A percentile compares a stretch with the other conserved stretches of the same genome.
These are phyloP conservation scores for Mycena alexandri DNA, from an alignment of 768 basidiomycete species.

Conservation along the genomic window DNA sequence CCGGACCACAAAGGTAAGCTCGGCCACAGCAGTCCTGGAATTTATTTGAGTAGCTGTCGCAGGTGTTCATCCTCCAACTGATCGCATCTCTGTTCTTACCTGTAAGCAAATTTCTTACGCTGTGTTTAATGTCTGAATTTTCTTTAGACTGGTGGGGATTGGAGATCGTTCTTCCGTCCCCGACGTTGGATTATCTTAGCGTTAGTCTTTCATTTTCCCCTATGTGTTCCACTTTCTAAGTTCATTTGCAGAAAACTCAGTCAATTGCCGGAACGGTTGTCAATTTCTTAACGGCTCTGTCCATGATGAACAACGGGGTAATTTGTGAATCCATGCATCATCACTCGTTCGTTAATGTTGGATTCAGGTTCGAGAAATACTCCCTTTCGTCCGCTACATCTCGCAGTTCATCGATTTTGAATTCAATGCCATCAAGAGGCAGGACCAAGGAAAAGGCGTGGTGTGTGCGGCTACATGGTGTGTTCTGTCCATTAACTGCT, in stretches of 20 bases:
- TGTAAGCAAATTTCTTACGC: constrained; percentile 61
- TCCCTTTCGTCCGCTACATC: constrained; percentile 86
- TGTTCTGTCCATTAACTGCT: constrained; percentile 33
- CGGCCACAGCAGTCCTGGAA: constrained; percentile 14
- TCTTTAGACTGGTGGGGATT: constrained; percentile 90
- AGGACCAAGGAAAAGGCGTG: constrained; percentile 81
- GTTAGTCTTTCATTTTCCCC: constrained; percentile 51
- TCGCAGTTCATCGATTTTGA: constrained; percentile 84
- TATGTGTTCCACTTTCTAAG: constrained; percentile 3
- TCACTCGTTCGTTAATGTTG: no score
- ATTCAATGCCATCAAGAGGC: constrained; percentile 70
- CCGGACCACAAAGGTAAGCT: constrained; percentile 74
- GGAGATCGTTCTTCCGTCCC: constrained; percentile 81
- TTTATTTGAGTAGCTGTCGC: constrained; percentile 6
- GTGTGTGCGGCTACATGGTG: constrained; percentile 93
- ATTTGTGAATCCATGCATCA: no score
- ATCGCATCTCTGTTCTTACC: constrained; percentile 83
- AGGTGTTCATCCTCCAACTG: constrained; percentile 79
- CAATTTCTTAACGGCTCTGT: constrained; percentile 81
- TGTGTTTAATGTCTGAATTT: constrained; percentile 11
- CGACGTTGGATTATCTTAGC: constrained; percentile 71
- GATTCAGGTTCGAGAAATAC: constrained; percentile 69
- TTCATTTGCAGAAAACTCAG: constrained; percentile 60
- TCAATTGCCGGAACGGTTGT: constrained; percentile 74
- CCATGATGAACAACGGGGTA: constrained; percentile 75